phyloP scores from a whole-genome alignment of 176 grass and related monocot genomes.

The Ensete glaucum region DNA sequence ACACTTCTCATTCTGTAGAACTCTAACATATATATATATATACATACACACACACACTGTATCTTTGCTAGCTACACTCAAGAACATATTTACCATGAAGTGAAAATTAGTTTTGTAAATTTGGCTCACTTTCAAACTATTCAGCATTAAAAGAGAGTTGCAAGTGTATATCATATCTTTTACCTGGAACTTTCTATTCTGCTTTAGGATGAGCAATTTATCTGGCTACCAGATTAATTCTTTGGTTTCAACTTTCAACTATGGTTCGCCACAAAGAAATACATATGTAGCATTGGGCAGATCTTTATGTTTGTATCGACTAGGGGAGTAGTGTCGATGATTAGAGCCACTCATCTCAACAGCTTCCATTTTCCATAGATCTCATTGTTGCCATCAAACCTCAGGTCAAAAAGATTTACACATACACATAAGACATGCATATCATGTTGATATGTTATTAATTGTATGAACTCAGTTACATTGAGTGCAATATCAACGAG shows the following conservation, averaged over 20 bases:
- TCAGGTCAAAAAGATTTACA: background rate
- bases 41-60: too few relatives aligned
- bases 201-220: background rate
- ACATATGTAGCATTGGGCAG: background rate
- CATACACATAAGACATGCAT: background rate
- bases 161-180: too few relatives aligned
- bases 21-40: too few relatives aligned
- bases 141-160: too few relatives aligned
- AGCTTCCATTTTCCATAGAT: background rate
- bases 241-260: background rate
- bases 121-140: too few relatives aligned
- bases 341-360: background rate
- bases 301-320: background rate
- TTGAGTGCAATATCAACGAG: background rate
- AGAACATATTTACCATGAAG: too few relatives aligned
- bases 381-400: background rate
- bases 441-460: background rate
- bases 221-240: background rate
- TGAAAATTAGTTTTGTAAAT: too few relatives aligned
- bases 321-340: background rate
- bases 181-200: background rate
- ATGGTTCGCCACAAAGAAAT: background rate
- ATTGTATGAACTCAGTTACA: background rate
- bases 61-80: too few relatives aligned
- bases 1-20: too few relatives aligned